phyloP scores from a whole-genome alignment of 495 filamentous ascomycete species.

The Zalerion maritima region DNA sequence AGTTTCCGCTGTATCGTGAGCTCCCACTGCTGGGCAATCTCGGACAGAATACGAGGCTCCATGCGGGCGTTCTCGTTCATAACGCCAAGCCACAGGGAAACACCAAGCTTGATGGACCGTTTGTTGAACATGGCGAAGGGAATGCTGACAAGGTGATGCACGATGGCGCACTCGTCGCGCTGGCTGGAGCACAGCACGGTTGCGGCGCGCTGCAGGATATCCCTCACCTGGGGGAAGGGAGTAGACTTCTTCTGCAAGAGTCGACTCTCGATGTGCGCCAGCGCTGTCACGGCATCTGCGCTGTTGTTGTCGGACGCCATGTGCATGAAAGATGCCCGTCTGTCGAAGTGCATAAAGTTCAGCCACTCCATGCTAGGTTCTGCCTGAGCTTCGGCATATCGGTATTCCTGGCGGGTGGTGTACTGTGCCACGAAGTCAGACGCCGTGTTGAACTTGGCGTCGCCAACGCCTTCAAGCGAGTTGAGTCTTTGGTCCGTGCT shows the following conservation, averaged over 20 bases:
- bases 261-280: slow-evolving; percentile 53
- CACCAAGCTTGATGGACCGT: slow-evolving; percentile 85
- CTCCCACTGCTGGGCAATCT: slow-evolving; percentile 82
- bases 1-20: slow-evolving; percentile 53
- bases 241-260: slow-evolving; percentile 48
- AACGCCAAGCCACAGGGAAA: slow-evolving; percentile 89
- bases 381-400: slow-evolving; percentile 55
- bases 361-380: slow-evolving; percentile 49
- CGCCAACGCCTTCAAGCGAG: slow-evolving; percentile 57
- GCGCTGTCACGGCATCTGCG: slow-evolving; percentile 41
- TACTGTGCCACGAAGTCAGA: slow-evolving; percentile 95
- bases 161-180: slow-evolving; percentile 56
- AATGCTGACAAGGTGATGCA: slow-evolving; percentile 74
- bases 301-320: slow-evolving; percentile 28
- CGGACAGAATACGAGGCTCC: slow-evolving; percentile 66
- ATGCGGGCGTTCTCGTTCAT: slow-evolving; percentile 90
- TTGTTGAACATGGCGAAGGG: slow-evolving; percentile 89
- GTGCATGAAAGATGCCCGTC: slow-evolving; percentile 25
- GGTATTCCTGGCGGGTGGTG: slow-evolving; percentile 90
- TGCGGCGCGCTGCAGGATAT: slow-evolving; percentile 68
- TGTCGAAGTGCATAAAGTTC: slow-evolving; percentile 36
- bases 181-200: slow-evolving; percentile 65
- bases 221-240: slow-evolving; percentile 59
- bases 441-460: slow-evolving; percentile 66
- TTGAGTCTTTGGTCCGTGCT: slow-evolving; percentile 72